phyloP scores from a whole-genome alignment of 2,329 filamentous ascomycete genomes.

The Parascedosporium putredinis region DNA sequence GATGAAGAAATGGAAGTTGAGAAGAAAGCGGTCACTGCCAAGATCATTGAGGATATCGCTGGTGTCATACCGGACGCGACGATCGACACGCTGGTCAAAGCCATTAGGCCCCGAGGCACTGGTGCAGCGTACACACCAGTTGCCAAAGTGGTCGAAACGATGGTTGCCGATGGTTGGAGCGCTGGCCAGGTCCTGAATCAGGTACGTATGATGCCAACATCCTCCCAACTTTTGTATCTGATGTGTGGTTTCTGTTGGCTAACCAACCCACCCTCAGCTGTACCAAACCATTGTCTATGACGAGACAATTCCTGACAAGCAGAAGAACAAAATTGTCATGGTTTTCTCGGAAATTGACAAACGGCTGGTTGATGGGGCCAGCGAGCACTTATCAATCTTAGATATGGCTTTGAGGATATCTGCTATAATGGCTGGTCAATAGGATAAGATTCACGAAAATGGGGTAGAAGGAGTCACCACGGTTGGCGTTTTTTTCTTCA shows the following conservation, averaged over 20 bases:
- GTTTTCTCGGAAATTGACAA: slow-evolving; percentile 94
- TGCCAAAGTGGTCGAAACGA: slow-evolving; percentile 71
- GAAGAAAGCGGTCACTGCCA: slow-evolving; percentile 57
- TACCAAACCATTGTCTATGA: slow-evolving; percentile 78
- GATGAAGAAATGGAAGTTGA: slow-evolving; percentile 54
- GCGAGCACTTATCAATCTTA: slow-evolving; percentile 86
- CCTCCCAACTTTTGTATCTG: neutral
- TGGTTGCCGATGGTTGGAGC: slow-evolving; percentile 96
- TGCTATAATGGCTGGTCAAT: slow-evolving; percentile 49
- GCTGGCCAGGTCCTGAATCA: slow-evolving; percentile 78
- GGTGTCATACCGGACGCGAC: slow-evolving; percentile 77
- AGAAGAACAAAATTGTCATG: slow-evolving; percentile 84
- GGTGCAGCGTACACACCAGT: slow-evolving; percentile 62
- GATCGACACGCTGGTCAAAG: slow-evolving; percentile 58
- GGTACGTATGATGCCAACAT: slow-evolving; percentile 31
- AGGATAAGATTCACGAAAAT: slow-evolving; percentile 3
- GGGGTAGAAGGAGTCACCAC: neutral
- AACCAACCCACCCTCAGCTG: slow-evolving; percentile 36
- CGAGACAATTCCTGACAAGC: slow-evolving; percentile 69
- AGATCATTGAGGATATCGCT: slow-evolving; percentile 85
- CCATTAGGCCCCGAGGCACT: slow-evolving; percentile 62
- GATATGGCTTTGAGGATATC: slow-evolving; percentile 78
- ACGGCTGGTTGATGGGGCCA: slow-evolving; percentile 83
- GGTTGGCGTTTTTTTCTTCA: neutral
- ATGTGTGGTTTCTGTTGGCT: slow-evolving; percentile 6